A percentile compares a stretch with the other conserved stretches of the same genome.
These are phyloP conservation scores for Rosa rugosa DNA, from an alignment of 306 rosid species.

Conservation along the genomic window DNA sequence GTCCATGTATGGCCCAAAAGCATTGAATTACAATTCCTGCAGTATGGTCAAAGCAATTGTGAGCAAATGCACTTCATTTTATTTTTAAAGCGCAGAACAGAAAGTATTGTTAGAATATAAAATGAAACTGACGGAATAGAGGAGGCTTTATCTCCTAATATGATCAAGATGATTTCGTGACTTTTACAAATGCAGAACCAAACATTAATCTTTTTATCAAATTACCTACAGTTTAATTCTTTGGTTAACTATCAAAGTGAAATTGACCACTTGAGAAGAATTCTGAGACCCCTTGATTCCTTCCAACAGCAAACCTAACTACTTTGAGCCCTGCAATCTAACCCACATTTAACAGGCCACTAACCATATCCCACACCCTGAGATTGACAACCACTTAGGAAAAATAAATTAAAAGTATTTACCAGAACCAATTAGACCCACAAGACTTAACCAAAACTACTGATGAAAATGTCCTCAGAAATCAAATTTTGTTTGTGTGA, in stretches of 20 bases:
- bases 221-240: background rate
- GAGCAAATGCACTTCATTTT: background rate
- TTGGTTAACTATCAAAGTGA: background rate
- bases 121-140: background rate
- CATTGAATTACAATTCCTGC: background rate
- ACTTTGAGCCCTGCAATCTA: background rate
- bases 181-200: background rate
- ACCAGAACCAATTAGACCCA: no score
- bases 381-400: no score
- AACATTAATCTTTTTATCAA: background rate
- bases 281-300: no score
- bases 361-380: no score
- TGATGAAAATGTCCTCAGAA: no score
- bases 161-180: background rate
- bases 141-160: background rate
- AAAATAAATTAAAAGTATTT: no score
- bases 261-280: no score
- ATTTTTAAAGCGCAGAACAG: background rate
- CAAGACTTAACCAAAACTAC: no score
- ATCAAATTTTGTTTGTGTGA: no score
- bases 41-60: background rate
- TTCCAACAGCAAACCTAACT: background rate
- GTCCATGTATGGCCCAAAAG: background rate
- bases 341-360: no score
- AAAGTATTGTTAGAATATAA: background rate